Evolutionary conservation across 208 protist species (phyloP), one percentile per base, ranked within the genome.

Genomic region (Angomonas deanei): DNA sequence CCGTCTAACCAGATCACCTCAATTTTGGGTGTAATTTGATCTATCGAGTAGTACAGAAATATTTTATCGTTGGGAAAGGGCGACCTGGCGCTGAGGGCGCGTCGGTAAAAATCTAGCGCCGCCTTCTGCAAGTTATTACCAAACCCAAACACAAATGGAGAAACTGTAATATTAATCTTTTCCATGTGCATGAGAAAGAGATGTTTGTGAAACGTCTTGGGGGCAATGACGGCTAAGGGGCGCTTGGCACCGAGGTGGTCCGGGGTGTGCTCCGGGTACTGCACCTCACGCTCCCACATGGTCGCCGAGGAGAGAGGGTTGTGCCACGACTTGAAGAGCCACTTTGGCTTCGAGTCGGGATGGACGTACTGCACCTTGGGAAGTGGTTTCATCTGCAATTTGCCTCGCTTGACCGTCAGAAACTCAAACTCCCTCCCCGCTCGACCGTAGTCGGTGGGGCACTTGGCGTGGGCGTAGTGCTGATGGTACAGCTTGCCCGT

Each of bases 311-410:
- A 77, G 21, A 93, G 71, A 2, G 90, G 80, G 61, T 86, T 88
- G 73, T 96, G 86, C 87, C 90, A 96, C 50, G 90, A 93, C 76
- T 96, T 96, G 69, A 91, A 96, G 30, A 93, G 64, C 87, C 90
- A 96, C 66, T 74, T 81, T 17, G 90, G 90, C 67, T 89, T 88
- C 28, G 86, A 84, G 15, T 66, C 70, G 15, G 66, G 61, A 31
- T 64, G 19, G n/a, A 89, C 83, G 62, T 95, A 95, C 74, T 96
- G 90, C 50, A 93, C 86, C 48, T 67, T 30, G 10, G 90, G 90
- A 28, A 96, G 60, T 50, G 90, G 90, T 68, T 93, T 93, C 63
- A 77, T 52, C 64, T 77, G 53, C n/a, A 93, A 64, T 63, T 82
- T 93, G 17, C 90, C 90, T 11, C 70, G 65, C 58, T 70, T 64